Evolutionary conservation across 495 filamentous ascomycete genomes (phyloP).

Genomic region (Staphylotrichum tortipilum): DNA sequence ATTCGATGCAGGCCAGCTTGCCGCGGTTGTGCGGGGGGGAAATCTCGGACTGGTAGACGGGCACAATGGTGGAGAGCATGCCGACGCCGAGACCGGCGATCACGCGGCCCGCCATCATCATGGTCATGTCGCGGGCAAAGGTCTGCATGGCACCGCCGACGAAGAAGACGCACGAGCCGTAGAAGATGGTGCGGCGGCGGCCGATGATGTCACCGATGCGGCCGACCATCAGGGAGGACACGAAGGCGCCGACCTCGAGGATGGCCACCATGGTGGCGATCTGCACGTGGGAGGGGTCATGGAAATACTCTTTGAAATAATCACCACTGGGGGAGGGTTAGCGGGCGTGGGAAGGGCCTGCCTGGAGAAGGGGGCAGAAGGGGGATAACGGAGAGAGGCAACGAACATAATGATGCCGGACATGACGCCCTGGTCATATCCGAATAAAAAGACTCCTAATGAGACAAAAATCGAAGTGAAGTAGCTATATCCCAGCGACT

Average conservation of each 20-base stretch:
- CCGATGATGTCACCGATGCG: conserved; percentile 87
- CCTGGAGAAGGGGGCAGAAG: conserved; percentile 3
- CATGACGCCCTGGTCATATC: conserved; percentile 99
- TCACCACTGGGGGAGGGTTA: conserved; percentile 50
- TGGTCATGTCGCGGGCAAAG: conserved; percentile 69
- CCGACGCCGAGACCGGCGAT: conserved; percentile 91
- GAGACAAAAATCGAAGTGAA: conserved; percentile 98
- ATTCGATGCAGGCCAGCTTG: conserved; percentile 94
- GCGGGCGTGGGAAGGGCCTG: too few species aligned
- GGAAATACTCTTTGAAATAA: conserved; percentile 85
- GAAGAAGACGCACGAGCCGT: conserved; percentile 87
- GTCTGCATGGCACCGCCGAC: conserved; percentile 81
- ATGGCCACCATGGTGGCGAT: conserved; percentile 97
- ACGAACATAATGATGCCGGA: conserved; percentile 96
- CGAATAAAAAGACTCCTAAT: conserved; percentile 93
- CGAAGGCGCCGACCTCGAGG: conserved; percentile 84
- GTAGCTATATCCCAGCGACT: conserved; percentile 58
- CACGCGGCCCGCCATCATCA: conserved; percentile 89
- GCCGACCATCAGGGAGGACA: conserved; percentile 83
- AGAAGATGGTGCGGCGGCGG: conserved; percentile 82
- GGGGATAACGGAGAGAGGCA: too few species aligned
- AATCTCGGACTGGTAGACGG: conserved; percentile 97
- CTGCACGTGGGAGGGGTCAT: conserved; percentile 72
- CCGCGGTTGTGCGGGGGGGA: conserved; percentile 93
- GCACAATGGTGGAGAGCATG: conserved; percentile 91